phyloP scores from a whole-genome alignment of 108 stramenopile species.

The Aurantiochytrium sp. region DNA sequence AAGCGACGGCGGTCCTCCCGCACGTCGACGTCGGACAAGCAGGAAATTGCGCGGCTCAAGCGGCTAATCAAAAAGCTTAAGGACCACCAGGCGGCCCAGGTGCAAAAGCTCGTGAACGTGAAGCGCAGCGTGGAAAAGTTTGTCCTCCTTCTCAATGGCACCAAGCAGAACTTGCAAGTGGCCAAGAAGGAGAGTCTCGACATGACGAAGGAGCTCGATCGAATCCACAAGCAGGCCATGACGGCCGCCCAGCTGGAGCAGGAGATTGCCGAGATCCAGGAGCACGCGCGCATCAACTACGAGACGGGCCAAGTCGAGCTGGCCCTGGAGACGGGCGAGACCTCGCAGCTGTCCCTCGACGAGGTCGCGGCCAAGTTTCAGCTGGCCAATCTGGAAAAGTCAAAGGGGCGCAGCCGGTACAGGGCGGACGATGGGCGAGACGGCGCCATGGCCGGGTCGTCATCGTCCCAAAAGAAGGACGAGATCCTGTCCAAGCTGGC shows the following conservation, averaged over 20 bases:
- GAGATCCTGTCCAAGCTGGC: conserved; percentile 12
- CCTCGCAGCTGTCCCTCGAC: conserved; percentile 13
- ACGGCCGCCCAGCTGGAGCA: background rate
- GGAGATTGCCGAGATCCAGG: conserved; percentile 24
- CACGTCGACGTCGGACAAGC: background rate
- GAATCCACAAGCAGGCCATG: background rate
- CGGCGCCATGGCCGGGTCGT: background rate
- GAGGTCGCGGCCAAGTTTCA: conserved; percentile 3
- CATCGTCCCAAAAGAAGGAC: background rate
- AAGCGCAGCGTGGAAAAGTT: background rate
- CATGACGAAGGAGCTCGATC: conserved; percentile 21
- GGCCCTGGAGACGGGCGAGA: conserved; percentile 8
- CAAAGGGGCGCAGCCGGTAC: background rate
- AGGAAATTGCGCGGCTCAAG: background rate
- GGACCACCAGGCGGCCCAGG: conserved; percentile 5
- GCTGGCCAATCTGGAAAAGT: conserved; percentile 8
- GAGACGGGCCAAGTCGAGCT: conserved; percentile 20
- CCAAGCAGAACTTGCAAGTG: background rate
- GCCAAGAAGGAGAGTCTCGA: conserved; percentile 21
- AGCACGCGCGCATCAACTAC: background rate
- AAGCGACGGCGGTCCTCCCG: background rate
- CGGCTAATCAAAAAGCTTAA: conserved; percentile 6
- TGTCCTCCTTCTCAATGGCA: background rate
- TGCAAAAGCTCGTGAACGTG: background rate
- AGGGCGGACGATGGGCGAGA: background rate